Conservation (phyloP, 2,329 filamentous ascomycete genomes). For the Penicillium brevicompactum region DNA sequence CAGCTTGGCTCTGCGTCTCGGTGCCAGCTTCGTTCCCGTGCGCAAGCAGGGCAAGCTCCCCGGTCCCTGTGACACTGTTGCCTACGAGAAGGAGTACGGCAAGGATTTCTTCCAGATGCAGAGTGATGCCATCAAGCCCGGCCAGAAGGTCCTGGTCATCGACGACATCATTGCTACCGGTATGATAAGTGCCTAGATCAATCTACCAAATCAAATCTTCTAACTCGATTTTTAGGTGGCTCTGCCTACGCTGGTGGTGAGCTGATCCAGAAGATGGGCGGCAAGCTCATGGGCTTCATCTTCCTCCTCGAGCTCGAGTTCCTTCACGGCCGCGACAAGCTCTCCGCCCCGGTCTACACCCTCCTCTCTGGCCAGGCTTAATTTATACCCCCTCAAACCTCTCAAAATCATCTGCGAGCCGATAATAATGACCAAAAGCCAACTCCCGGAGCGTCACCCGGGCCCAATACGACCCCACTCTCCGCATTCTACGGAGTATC, state of each 20-base stretch:
- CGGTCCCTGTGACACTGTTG: conserved; percentile 80
- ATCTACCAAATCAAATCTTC: neutral
- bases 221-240: conserved; percentile 64
- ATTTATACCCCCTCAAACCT: neutral
- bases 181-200: conserved; percentile 49
- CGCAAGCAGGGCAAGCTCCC: conserved; percentile 96
- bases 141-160: conserved; percentile 88
- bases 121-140: conserved; percentile 76
- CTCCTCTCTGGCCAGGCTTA: conserved; percentile 68
- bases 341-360: conserved; percentile 80
- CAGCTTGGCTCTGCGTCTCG: conserved; percentile 77
- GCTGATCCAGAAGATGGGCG: conserved; percentile 83
- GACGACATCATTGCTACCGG: conserved; percentile 99
- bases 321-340: conserved; percentile 87
- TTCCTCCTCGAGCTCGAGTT: conserved; percentile 97
- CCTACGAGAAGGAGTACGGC: conserved; percentile 95
- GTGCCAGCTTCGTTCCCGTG: conserved; percentile 86
- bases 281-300: conserved; percentile 81
- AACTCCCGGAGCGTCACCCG: neutral
- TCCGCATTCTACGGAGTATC: neutral
- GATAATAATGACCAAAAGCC: conserved; percentile 12
- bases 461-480: neutral
- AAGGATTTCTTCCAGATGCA: conserved; percentile 97
- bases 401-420: conserved; percentile 13
- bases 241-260: conserved; percentile 85